phyloP scores from a whole-genome alignment of 192 early-diverging fungal species.

The Linnemannia schmuckeri region DNA sequence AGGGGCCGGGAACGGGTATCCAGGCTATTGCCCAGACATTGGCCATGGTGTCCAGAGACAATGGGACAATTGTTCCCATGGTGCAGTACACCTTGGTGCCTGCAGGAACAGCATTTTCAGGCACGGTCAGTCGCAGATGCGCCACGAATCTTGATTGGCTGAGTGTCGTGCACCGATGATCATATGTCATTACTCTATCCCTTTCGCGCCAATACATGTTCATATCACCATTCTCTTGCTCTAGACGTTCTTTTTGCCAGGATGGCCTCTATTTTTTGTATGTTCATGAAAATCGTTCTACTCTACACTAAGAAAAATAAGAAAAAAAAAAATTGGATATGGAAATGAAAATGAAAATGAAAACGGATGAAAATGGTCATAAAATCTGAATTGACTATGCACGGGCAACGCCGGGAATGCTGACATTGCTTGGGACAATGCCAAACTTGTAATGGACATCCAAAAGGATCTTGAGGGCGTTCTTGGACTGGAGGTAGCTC shows the following conservation, averaged over 20 bases:
- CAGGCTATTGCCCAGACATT: neutral
- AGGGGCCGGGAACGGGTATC: neutral
- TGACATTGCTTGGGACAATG: constrained; percentile 43
- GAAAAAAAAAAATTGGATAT: neutral
- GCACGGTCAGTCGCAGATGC: neutral
- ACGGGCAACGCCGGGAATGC: constrained; percentile 33
- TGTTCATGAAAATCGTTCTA: constrained; percentile 2
- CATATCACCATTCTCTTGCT: too few species aligned
- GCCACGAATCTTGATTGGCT: neutral
- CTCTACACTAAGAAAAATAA: constrained; percentile 2
- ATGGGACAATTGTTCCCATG: neutral
- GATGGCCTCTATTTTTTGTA: neutral
- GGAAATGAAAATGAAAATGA: neutral
- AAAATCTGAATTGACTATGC: constrained; percentile 20
- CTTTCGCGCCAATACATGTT: too few species aligned
- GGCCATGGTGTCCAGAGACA: neutral
- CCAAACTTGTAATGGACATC: constrained; percentile 60
- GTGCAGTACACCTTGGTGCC: neutral
- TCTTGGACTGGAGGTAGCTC: constrained; percentile 62
- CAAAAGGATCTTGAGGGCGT: constrained; percentile 69
- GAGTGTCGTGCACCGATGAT: neutral
- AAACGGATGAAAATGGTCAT: neutral
- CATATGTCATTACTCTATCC: neutral
- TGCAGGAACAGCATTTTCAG: constrained; percentile 1
- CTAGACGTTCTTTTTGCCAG: neutral